These are phyloP conservation scores for Zygoascus flipseniorum DNA, from an alignment of 805 yeast genomes.

Conservation along the genomic window DNA sequence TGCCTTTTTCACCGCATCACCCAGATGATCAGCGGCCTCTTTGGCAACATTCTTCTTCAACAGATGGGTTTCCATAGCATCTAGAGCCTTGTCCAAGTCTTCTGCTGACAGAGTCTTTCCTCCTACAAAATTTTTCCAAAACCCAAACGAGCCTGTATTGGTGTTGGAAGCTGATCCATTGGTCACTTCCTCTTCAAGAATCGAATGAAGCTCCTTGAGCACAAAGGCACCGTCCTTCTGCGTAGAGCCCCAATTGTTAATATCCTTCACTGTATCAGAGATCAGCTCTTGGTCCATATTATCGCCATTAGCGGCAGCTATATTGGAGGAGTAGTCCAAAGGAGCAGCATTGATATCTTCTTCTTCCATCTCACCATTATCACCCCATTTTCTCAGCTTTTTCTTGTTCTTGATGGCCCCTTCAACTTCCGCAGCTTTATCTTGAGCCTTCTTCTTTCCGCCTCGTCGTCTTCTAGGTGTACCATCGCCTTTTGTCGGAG, in stretches of 20 bases:
- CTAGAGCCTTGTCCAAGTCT: constrained; percentile 58
- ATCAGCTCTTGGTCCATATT: constrained; percentile 33
- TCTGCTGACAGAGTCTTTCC: constrained; percentile 56
- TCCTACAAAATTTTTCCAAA: constrained; percentile 54
- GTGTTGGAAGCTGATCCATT: not conserved
- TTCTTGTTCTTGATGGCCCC: constrained; percentile 25
- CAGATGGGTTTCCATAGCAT: constrained; percentile 63
- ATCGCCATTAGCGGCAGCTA: constrained; percentile 22
- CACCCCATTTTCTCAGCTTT: constrained; percentile 56
- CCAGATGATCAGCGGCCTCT: constrained; percentile 67
- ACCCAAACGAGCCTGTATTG: constrained; percentile 34
- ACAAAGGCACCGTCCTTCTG: constrained; percentile 50
- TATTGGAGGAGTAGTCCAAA: constrained; percentile 47
- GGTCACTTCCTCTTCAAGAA: constrained; percentile 27
- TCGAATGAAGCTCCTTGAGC: constrained; percentile 53
- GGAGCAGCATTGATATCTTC: constrained; percentile 31
- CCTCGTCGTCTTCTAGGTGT: constrained; percentile 13
- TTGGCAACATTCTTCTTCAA: constrained; percentile 87
- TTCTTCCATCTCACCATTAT: constrained; percentile 49
- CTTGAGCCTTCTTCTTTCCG: constrained; percentile 14
- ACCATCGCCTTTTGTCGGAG: not conserved
- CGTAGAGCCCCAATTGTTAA: constrained; percentile 33
- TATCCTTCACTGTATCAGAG: constrained; percentile 22
- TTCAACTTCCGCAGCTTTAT: constrained; percentile 2
- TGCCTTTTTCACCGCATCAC: constrained; percentile 60